Percentiles rank a stretch among this genome's conserved stretches.
phyloP scores from a whole-genome alignment of 2,329 filamentous ascomycete species.

The Botrytis deweyae region DNA sequence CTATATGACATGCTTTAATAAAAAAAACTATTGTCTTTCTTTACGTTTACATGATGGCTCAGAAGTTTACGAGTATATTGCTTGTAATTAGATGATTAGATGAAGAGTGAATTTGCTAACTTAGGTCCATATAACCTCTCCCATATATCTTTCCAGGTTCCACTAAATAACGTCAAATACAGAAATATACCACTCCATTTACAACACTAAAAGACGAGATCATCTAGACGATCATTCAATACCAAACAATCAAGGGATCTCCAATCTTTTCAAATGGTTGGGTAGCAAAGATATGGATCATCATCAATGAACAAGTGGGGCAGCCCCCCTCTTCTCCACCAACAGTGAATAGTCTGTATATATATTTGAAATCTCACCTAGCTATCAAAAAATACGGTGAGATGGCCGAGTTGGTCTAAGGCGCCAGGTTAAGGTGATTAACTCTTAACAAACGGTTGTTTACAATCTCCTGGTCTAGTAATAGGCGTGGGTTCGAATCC shows the following conservation, averaged over 20 bases:
- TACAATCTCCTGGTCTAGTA: constrained; percentile 8
- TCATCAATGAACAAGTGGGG: background rate
- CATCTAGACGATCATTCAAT: background rate
- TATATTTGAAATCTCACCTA: rapidly evolving
- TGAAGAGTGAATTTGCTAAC: background rate
- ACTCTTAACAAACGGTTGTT: background rate
- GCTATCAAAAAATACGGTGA: background rate
- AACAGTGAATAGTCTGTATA: rapidly evolving
- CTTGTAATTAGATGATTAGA: too few species aligned
- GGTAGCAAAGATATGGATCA: background rate
- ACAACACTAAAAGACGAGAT: background rate
- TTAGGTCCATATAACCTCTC: background rate
- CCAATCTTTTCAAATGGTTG: background rate
- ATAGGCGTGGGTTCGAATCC: constrained; percentile 15
- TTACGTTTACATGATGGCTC: background rate
- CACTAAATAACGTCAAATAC: background rate
- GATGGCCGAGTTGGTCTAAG: constrained; percentile 15
- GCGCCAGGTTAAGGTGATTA: constrained; percentile 9
- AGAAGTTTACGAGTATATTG: background rate
- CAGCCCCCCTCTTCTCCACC: background rate
- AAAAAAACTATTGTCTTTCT: background rate
- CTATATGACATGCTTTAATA: background rate
- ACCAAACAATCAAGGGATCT: background rate
- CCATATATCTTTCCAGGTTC: background rate
- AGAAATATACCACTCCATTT: background rate